Base-by-base conservation (phyloP, 2,329 filamentous ascomycete species). In the Rhytidhysteron rufulum region DNA sequence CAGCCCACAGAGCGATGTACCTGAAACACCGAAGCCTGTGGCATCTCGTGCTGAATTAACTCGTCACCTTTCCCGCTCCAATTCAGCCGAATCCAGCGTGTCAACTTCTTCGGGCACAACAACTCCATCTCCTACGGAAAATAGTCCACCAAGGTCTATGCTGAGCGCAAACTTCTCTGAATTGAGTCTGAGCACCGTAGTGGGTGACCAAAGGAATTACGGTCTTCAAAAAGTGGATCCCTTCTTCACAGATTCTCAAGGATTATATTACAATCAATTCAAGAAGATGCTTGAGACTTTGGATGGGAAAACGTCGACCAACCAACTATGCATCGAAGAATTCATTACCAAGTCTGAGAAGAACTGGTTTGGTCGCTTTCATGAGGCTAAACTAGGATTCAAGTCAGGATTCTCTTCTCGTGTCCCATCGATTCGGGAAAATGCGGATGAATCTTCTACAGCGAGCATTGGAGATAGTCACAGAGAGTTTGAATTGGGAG, bases 211-310 rank as follows among this genome's bases (percentile, higher is more conserved):
- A 54, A 74, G 74, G 37, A 74, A 81, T 51, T 79, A 75, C 54
- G 74, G 77, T 45, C 70, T 82, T 5, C 80, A 84, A 54, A 78
- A 82, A 41, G 77, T 84, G 0, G 78, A 81, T 50, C 80, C 80
- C 3, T 80, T 79, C 63, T 84, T 84, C 64, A 82, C 76, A 7
- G 80, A 84, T 53, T 73, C 74, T 36, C 78, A 70, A 27, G 79
- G 79, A 24, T 71, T 80, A 46, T 84, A 79, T 57, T 80, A 77
- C 51, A 68, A 68, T 43, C 69, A 67, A 2, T 84, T 83, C 46
- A 74, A 78, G 42, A 72, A 74, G 57, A 76, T 71, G 53, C 70
- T 84, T 2, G 73, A 78, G 22, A 60, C 62, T 2, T 65, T 83
- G 15, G 73, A 65, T 32, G 78, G 73, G 4, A 69, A 72, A 45